phyloP scores from a whole-genome alignment of 495 filamentous ascomycete genomes.

The Hypoxylon lienhwacheense region DNA sequence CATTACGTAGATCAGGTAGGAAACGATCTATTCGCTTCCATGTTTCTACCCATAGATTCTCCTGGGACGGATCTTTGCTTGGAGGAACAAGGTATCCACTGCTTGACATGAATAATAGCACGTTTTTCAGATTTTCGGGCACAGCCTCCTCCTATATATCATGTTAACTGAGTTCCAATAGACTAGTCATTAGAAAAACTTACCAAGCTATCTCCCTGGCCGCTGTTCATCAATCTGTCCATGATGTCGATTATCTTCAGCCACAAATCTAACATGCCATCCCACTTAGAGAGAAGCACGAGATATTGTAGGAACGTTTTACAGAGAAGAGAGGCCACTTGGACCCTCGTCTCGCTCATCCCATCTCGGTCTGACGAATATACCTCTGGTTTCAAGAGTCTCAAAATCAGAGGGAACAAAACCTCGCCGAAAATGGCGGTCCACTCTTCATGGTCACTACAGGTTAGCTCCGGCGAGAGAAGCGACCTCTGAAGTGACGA shows the following conservation, averaged over 20 bases:
- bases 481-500: conserved; percentile 85
- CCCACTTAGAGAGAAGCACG: conserved; percentile 77
- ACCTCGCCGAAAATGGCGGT: conserved; percentile 92
- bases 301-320: conserved; percentile 96
- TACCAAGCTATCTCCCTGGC: conserved; percentile 87
- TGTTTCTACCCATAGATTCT: conserved; percentile 74
- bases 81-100: conserved; percentile 82
- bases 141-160: conserved; percentile 81
- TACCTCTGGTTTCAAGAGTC: conserved; percentile 91
- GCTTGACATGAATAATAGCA: conserved; percentile 92
- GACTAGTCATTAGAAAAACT: conserved; percentile 36
- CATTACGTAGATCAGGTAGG: conserved; percentile 69
- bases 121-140: conserved; percentile 93
- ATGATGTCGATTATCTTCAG: conserved; percentile 90
- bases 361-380: conserved; percentile 89
- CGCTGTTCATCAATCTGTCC: conserved; percentile 95
- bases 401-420: conserved; percentile 88
- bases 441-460: conserved; percentile 84
- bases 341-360: conserved; percentile 94
- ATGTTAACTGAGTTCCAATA: conserved; percentile 19
- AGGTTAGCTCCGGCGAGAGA: conserved; percentile 74
- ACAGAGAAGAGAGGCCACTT: conserved; percentile 86
- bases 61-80: conserved; percentile 58
- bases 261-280: conserved; percentile 95
- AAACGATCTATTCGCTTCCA: conserved; percentile 90